A percentile compares a stretch with the other conserved stretches of the same genome.
phyloP scores from a whole-genome alignment of 148 eudicot species.

The Fagopyrum homotropicum region DNA sequence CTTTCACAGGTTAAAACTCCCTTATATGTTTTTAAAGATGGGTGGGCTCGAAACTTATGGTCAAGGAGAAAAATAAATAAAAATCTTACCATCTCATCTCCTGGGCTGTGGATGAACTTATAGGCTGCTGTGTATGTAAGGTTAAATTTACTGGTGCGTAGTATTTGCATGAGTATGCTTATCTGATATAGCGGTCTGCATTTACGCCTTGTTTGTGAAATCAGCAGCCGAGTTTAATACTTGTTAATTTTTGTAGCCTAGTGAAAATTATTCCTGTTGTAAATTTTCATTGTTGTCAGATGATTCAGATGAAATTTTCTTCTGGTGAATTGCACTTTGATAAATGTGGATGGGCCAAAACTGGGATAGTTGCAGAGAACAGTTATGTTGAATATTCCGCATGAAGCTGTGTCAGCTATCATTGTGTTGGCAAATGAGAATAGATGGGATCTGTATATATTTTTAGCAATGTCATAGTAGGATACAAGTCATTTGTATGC shows the following conservation, averaged over 20 bases:
- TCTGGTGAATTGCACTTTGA: not conserved
- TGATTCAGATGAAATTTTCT: not conserved
- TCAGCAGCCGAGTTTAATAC: too few relatives aligned
- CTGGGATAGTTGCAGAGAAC: not conserved
- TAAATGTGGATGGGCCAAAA: not conserved
- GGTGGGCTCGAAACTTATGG: not conserved
- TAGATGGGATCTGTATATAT: not conserved
- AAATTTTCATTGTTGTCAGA: not conserved
- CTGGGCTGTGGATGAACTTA: not conserved
- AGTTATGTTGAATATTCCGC: not conserved
- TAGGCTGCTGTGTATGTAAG: not conserved
- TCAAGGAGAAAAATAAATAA: not conserved
- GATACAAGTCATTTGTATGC: not conserved
- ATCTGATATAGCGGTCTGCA: too few relatives aligned
- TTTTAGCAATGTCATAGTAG: not conserved
- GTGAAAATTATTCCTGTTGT: not conserved
- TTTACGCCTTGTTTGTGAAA: too few relatives aligned
- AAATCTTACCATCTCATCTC: not conserved
- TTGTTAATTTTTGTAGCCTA: too few relatives aligned
- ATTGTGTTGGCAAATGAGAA: not conserved
- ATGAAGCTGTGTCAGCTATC: not conserved
- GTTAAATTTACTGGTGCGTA: not conserved
- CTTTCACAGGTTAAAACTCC: too few relatives aligned
- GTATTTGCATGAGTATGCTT: too few relatives aligned
- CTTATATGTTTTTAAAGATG: too few relatives aligned